Conservation (phyloP, 140 eudicot genomes). For the Senecio squalidus region DNA sequence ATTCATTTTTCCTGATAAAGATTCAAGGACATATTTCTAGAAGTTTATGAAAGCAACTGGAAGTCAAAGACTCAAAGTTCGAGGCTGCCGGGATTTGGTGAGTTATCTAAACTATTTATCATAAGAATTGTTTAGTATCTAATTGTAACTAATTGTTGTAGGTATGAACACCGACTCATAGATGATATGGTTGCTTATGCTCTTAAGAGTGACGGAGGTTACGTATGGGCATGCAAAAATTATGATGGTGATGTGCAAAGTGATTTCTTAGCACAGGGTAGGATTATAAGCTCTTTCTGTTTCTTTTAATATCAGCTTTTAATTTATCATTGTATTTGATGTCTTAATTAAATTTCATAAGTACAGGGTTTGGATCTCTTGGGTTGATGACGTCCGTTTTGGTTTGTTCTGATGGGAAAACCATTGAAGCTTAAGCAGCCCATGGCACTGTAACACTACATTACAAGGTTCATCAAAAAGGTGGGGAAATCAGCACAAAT, state of each 20-base stretch:
- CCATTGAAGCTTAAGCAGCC: slow-evolving; percentile 77
- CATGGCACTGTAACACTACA: slow-evolving; percentile 84
- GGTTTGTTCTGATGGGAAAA: slow-evolving; percentile 77
- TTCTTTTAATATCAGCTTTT: too few species aligned
- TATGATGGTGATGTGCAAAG: slow-evolving; percentile 98
- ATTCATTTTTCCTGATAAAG: slow-evolving; percentile 29
- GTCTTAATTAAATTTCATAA: neutral
- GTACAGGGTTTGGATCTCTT: slow-evolving; percentile 90
- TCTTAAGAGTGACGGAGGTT: slow-evolving; percentile 97
- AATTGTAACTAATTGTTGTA: slow-evolving; percentile 7
- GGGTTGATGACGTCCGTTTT: slow-evolving; percentile 98
- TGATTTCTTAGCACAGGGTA: slow-evolving; percentile 94
- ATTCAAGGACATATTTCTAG: slow-evolving; percentile 96
- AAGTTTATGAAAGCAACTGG: slow-evolving; percentile 89
- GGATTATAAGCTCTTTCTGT: neutral
- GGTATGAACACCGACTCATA: slow-evolving; percentile 99
- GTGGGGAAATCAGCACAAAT: slow-evolving; percentile 74
- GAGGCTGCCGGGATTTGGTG: slow-evolving; percentile 97
- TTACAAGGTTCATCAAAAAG: slow-evolving; percentile 68
- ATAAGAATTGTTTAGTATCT: neutral
- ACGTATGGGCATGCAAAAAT: slow-evolving; percentile 99
- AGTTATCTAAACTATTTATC: slow-evolving; percentile 22
- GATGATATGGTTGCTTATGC: slow-evolving; percentile 99
- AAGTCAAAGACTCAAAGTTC: slow-evolving; percentile 68
- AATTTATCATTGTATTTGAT: neutral